These are phyloP conservation scores for Pseudoscleropodium purum DNA, from an alignment of 225 moss, liverwort and hornwort genomes.

Conservation along the genomic window DNA sequence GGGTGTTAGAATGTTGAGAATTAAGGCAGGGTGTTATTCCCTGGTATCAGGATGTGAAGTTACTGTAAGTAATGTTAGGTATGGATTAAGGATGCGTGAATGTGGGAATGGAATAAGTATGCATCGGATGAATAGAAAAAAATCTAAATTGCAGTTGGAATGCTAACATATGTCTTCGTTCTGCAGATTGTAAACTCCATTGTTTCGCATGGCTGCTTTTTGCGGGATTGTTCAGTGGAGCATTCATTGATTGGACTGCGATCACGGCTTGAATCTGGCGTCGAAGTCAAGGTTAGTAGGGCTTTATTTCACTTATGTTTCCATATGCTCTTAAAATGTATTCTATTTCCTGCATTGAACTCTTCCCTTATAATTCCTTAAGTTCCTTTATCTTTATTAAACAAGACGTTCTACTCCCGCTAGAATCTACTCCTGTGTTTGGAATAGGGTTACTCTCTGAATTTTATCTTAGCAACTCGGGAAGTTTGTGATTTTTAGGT, in stretches of 20 bases:
- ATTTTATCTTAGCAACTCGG: neutral
- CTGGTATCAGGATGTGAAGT: neutral
- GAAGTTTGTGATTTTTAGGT: neutral
- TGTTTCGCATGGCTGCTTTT: slow-evolving; percentile 57
- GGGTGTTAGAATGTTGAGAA: neutral
- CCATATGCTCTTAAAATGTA: neutral
- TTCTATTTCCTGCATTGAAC: neutral
- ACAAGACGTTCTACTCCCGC: neutral
- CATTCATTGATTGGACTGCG: slow-evolving; percentile 58
- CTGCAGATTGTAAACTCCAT: slow-evolving; percentile 35
- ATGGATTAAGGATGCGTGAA: neutral
- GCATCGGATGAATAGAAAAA: neutral
- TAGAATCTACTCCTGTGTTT: neutral
- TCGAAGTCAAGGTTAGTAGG: slow-evolving; percentile 31
- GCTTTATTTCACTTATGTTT: neutral
- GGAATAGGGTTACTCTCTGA: neutral
- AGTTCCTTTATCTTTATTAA: neutral
- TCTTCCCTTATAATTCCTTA: neutral
- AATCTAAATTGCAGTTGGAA: neutral
- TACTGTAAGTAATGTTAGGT: neutral
- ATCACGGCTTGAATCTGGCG: slow-evolving; percentile 51
- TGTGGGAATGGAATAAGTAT: neutral
- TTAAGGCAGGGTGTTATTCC: neutral
- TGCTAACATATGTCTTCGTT: neutral
- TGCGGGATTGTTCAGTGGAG: slow-evolving; percentile 38